Base-by-base conservation (phyloP, 164 flowering plant genomes). In the Macadamia integrifolia region DNA sequence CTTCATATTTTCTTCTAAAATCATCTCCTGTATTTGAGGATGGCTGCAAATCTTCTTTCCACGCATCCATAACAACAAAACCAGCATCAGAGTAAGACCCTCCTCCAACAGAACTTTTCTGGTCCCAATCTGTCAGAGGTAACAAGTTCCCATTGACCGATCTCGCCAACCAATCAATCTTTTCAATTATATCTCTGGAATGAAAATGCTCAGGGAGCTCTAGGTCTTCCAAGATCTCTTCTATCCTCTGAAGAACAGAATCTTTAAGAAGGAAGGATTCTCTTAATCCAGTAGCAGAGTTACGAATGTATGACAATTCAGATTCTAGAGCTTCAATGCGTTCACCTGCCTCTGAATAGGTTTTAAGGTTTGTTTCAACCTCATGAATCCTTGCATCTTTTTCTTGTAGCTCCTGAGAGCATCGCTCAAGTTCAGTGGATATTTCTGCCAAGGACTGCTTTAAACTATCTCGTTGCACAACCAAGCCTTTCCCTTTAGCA, bases 301-400 rank as follows among this genome's bases (percentile, higher is more conserved):
- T 87, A 53, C 99, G 94, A 71, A 95, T 95, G 81, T 92, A 95
- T 11, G 98, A 87, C 46, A 95, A 87, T 80, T 95, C 99, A 75
- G 99, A 91, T 80, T 95, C 98, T 62, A 95, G 79, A 73, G 99
- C 97, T 80, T 95, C 99, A 78, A 89, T 82, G 71, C 98, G 97
- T 72, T 92, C 99, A 70, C 97, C 99, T 42, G 96, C 91, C 80
- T 95, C 99, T 13, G 90, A 79, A 69, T 88, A 90, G 43, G 79
- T 66, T 77, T 81, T 83, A 13, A 95, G 84, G 74, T 88, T 92
- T 35, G 73, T 69, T 77, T 95, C 96, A 57, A 84, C 75, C 46
- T 92, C 97, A 65, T 68, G 77, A 67, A 92, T 76, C 76, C 78
- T 77, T 3, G 79, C 69, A 62, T 88, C 93, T 79, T 86, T 92